These are phyloP conservation scores for Cladosporium sp. DNA, from an alignment of 2,329 filamentous ascomycete species.

Conservation along the genomic window DNA sequence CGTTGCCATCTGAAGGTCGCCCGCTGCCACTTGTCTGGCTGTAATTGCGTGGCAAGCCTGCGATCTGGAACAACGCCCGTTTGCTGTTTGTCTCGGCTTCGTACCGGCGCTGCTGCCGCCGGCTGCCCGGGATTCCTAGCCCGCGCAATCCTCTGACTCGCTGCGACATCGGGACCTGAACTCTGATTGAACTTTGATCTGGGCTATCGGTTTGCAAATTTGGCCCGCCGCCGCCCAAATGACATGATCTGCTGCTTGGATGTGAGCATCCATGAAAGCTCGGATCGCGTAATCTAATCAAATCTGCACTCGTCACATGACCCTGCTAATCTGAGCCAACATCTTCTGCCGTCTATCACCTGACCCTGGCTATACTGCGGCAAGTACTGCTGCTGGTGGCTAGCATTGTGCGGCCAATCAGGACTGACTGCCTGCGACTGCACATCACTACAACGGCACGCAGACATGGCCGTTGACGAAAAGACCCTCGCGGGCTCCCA, in stretches of 20 bases:
- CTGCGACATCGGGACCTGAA: slow-evolving; percentile 6
- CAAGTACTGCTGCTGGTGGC: not conserved
- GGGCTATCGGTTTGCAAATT: not conserved
- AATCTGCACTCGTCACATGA: not conserved
- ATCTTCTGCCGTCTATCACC: not conserved
- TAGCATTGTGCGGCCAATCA: slow-evolving; percentile 5
- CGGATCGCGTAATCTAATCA: not conserved
- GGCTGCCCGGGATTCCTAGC: not conserved
- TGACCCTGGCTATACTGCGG: slow-evolving; percentile 20
- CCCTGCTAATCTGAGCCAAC: not conserved
- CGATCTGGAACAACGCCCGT: slow-evolving; percentile 10
- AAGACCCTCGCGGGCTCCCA: slow-evolving; percentile 18
- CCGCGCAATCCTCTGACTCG: not conserved
- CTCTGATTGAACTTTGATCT: slow-evolving; percentile 4
- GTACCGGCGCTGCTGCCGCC: not conserved
- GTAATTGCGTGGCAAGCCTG: slow-evolving; percentile 8
- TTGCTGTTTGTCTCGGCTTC: slow-evolving; percentile 11
- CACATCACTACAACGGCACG: not conserved
- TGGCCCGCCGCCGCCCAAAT: not conserved
- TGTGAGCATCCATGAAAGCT: not conserved
- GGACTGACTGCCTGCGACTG: not conserved
- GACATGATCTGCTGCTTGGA: not conserved
- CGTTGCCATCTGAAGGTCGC: not conserved
- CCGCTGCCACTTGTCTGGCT: not conserved
- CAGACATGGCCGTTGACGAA: slow-evolving; percentile 19